Conservation (phyloP, 768 basidiomycete species). For the Pleurotus giganteus region DNA sequence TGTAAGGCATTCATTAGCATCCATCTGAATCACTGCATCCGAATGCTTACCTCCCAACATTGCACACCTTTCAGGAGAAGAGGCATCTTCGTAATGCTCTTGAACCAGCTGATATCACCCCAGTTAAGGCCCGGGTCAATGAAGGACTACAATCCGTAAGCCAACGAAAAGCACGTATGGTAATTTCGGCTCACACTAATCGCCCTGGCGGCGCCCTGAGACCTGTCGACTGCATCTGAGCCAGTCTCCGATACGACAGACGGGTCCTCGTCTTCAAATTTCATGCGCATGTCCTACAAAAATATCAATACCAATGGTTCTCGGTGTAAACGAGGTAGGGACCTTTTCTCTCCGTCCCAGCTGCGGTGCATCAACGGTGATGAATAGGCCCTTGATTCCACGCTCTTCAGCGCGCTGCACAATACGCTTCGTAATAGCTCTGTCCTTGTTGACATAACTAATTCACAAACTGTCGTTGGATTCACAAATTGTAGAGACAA, state of each 20-base stretch:
- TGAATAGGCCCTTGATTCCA: constrained; percentile 92
- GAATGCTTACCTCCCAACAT: constrained; percentile 62
- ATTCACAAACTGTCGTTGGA: neutral
- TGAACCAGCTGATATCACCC: constrained; percentile 83
- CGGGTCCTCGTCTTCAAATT: constrained; percentile 75
- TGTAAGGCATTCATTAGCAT: constrained; percentile 18
- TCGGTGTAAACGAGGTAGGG: neutral
- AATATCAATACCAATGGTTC: neutral
- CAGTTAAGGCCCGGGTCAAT: constrained; percentile 91
- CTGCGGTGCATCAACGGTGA: constrained; percentile 97
- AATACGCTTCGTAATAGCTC: constrained; percentile 78
- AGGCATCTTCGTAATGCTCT: constrained; percentile 82
- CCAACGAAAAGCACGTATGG: neutral
- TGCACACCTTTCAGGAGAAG: constrained; percentile 89
- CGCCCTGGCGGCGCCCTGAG: constrained; percentile 91
- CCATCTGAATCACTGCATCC: neutral
- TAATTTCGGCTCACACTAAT: constrained; percentile 63
- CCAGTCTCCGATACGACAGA: constrained; percentile 51
- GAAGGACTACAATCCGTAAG: constrained; percentile 60
- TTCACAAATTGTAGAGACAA: neutral
- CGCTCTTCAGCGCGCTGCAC: constrained; percentile 89
- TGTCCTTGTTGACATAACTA: constrained; percentile 91
- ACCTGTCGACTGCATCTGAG: constrained; percentile 62
- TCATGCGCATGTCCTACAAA: constrained; percentile 88
- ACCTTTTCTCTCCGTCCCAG: constrained; percentile 90